Evolutionary conservation across 75 land plant species (phyloP).

Genomic region (Sequoia sempervirens): DNA sequence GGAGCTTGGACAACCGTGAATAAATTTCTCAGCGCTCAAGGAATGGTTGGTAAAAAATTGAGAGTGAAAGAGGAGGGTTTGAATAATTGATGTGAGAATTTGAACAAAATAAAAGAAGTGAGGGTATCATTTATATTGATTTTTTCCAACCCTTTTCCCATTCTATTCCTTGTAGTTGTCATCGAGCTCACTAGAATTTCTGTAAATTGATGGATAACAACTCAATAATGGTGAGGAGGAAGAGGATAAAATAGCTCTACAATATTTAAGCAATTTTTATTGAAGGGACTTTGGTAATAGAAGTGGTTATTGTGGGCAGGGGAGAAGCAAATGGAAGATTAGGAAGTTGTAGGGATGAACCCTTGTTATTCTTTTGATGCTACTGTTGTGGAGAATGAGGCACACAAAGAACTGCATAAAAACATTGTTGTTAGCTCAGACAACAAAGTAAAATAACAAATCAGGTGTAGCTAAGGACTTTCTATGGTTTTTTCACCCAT

Average conservation of each 20-base stretch:
- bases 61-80: not conserved
- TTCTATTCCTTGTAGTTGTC: not conserved
- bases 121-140: not conserved
- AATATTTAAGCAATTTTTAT: not conserved
- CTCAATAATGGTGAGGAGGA: not conserved
- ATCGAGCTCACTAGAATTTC: not conserved
- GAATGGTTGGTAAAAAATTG: too few species aligned
- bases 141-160: not conserved
- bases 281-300: not conserved
- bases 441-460: too few species aligned
- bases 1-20: too few species aligned
- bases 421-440: too few species aligned
- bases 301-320: not conserved
- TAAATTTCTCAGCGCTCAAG: too few species aligned
- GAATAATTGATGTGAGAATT: not conserved
- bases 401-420: too few species aligned
- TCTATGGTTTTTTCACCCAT: too few species aligned
- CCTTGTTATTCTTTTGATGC: not conserved
- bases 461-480: too few species aligned
- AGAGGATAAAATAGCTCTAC: not conserved
- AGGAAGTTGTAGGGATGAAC: not conserved
- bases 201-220: not conserved
- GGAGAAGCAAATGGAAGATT: slow-evolving; percentile 4
- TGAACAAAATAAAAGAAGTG: not conserved
- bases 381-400: not conserved